Evolutionary conservation across 768 basidiomycete species (phyloP).

Genomic region (Phlegmacium glaucopus): DNA sequence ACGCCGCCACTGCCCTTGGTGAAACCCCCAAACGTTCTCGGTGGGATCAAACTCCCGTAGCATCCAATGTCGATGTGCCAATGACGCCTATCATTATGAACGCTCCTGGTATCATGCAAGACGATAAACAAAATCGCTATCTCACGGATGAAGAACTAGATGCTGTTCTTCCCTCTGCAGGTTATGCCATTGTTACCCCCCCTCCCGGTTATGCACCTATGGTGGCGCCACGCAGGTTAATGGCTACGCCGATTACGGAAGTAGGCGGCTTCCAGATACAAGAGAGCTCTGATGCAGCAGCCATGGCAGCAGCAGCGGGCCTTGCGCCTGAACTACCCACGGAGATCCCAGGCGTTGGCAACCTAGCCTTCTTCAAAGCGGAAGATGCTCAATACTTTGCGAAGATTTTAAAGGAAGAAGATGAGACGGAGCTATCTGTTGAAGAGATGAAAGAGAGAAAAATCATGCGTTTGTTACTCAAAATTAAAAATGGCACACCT

Average conservation of each 20-base stretch:
- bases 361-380: slow-evolving; percentile 95
- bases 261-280: slow-evolving; percentile 95
- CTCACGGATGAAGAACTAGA: slow-evolving; percentile 96
- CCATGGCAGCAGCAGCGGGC: slow-evolving; percentile 85
- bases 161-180: slow-evolving; percentile 77
- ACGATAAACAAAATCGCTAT: slow-evolving; percentile 96
- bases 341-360: slow-evolving; percentile 97
- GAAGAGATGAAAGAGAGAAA: slow-evolving; percentile 99
- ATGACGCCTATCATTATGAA: slow-evolving; percentile 88
- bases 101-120: slow-evolving; percentile 81
- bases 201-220: slow-evolving; percentile 91
- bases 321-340: slow-evolving; percentile 92
- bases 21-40: slow-evolving; percentile 88
- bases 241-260: slow-evolving; percentile 51
- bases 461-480: slow-evolving; percentile 95
- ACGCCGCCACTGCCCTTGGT: slow-evolving; percentile 46
- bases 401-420: slow-evolving; percentile 93
- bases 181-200: slow-evolving; percentile 90
- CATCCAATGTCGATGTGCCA: slow-evolving; percentile 55
- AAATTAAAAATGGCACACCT: slow-evolving; percentile 99
- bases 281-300: slow-evolving; percentile 89
- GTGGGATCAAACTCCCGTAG: slow-evolving; percentile 91
- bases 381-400: slow-evolving; percentile 99
- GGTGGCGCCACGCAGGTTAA: slow-evolving; percentile 57
- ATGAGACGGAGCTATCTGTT: slow-evolving; percentile 87